Evolutionary conservation across 1,284 basidiomycete genomes (phyloP).

Genomic region (Gastroboletus turbinatus): DNA sequence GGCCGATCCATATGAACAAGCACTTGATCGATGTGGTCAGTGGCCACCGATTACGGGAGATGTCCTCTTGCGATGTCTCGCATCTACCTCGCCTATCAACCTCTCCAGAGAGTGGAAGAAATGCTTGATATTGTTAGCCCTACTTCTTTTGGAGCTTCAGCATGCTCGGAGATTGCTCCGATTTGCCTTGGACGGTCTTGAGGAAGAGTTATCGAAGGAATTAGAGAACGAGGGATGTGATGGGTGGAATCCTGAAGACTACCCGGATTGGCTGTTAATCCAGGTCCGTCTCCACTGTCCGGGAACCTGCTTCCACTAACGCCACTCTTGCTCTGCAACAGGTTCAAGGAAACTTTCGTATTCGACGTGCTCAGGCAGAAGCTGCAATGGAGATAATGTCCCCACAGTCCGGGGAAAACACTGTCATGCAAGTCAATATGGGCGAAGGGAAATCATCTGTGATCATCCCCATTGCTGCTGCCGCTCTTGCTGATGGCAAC

Average conservation of each 20-base stretch:
- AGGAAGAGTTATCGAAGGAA: neutral
- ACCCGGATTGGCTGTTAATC: too few species aligned
- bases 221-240: neutral
- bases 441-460: too few species aligned
- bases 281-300: neutral
- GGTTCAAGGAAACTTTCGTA: too few species aligned
- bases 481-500: conserved; percentile 42
- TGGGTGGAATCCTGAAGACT: neutral
- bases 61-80: conserved; percentile 25
- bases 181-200: too few species aligned
- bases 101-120: conserved; percentile 26
- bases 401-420: too few species aligned
- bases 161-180: too few species aligned
- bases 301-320: too few species aligned
- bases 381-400: too few species aligned
- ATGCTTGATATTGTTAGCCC: conserved; percentile 14
- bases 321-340: too few species aligned
- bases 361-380: too few species aligned
- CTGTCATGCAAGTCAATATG: too few species aligned
- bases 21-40: neutral
- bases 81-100: conserved; percentile 7
- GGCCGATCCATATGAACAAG: neutral
- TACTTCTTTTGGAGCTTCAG: too few species aligned
- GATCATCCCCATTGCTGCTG: conserved; percentile 18
- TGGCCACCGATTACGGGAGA: neutral